Conservation (phyloP, 2,329 filamentous ascomycete genomes). For the Diaporthe vexans region DNA sequence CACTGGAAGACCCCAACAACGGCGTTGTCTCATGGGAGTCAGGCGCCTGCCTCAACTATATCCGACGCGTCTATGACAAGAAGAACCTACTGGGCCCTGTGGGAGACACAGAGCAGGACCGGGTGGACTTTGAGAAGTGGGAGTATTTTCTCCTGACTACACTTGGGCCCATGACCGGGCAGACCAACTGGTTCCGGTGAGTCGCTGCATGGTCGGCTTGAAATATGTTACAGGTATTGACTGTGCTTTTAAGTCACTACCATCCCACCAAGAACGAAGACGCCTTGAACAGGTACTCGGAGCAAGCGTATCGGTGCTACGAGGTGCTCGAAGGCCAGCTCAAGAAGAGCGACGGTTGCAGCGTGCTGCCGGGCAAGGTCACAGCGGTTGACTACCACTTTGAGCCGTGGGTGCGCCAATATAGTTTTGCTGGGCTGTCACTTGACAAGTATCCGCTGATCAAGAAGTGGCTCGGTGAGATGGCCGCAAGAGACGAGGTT, state of each 20-base stretch:
- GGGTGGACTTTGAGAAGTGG: neutral
- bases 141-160: neutral
- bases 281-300: neutral
- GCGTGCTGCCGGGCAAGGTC: neutral
- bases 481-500: neutral
- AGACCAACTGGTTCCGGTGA: neutral
- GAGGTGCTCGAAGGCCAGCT: neutral
- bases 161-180: neutral
- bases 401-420: neutral
- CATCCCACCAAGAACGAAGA: neutral
- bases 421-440: neutral
- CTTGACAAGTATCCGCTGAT: neutral
- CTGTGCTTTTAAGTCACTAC: neutral
- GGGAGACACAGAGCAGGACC: neutral
- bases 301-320: neutral
- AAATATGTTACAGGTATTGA: neutral
- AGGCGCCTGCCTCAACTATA: neutral
- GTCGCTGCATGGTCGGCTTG: neutral
- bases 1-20: neutral
- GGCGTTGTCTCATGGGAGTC: neutral
- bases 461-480: neutral
- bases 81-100: neutral
- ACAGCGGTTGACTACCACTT: neutral
- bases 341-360: neutral
- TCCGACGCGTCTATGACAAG: conserved; percentile 1